Evolutionary conservation across 2,329 filamentous ascomycete genomes (phyloP).

Genomic region (Neofusicoccum laricinum): DNA sequence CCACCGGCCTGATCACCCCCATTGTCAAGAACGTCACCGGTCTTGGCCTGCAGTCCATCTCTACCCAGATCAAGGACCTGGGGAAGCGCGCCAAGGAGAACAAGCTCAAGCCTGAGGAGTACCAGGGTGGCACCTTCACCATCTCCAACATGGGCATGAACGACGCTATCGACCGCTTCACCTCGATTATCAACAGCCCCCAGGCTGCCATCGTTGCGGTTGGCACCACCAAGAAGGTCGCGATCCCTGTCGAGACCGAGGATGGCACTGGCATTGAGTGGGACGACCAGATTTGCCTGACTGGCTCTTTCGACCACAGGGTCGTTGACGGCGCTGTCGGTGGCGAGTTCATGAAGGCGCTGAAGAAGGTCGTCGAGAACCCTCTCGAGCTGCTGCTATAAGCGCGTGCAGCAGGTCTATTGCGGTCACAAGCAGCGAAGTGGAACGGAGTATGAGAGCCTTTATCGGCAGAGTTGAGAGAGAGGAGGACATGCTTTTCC

Average conservation of each 20-base stretch:
- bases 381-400: constrained; percentile 91
- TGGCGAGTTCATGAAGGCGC: constrained; percentile 91
- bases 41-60: constrained; percentile 86
- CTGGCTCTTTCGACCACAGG: constrained; percentile 97
- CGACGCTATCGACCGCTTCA: constrained; percentile 91
- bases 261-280: constrained; percentile 77
- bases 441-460: background rate
- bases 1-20: constrained; percentile 91
- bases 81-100: constrained; percentile 93
- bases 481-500: background rate
- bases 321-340: constrained; percentile 95
- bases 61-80: constrained; percentile 86
- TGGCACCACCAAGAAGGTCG: constrained; percentile 93
- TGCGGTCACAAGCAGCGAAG: constrained; percentile 1
- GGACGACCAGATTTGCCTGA: constrained; percentile 96
- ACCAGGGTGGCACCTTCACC: constrained; percentile 97
- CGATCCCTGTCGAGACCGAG: constrained; percentile 77
- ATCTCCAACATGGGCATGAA: constrained; percentile 99
- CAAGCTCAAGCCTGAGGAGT: constrained; percentile 99
- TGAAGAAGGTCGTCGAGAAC: constrained; percentile 98
- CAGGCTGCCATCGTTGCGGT: constrained; percentile 95
- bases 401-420: background rate
- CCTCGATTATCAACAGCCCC: constrained; percentile 97
- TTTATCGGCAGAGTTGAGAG: background rate
- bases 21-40: constrained; percentile 88